A percentile compares a stretch with the other conserved stretches of the same genome.
phyloP scores from a whole-genome alignment of 305 asterid genomes.

The Rubia balearica region DNA sequence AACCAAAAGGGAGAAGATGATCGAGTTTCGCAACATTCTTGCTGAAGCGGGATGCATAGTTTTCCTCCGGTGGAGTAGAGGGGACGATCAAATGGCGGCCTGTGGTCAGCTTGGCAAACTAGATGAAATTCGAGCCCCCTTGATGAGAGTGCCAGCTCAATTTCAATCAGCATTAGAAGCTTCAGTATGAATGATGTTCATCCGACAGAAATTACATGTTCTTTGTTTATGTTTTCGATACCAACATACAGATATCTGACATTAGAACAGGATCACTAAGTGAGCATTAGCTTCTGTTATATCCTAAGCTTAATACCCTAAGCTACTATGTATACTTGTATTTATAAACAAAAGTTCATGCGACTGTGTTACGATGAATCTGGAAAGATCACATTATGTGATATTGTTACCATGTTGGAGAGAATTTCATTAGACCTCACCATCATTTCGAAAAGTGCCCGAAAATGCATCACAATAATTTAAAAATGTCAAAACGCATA shows the following conservation, averaged over 20 bases:
- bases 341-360: too few species aligned
- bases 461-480: too few species aligned
- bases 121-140: conserved; percentile 75
- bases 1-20: conserved; percentile 62
- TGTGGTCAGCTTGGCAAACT: conserved; percentile 96
- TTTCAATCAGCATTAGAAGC: conserved; percentile 50
- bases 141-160: conserved; percentile 68
- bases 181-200: conserved; percentile 20
- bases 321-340: too few species aligned
- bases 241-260: background rate
- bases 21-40: conserved; percentile 65
- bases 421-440: too few species aligned
- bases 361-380: too few species aligned
- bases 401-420: too few species aligned
- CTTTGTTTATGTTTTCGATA: background rate
- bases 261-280: background rate
- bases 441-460: too few species aligned
- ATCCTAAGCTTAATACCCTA: conserved; percentile 9
- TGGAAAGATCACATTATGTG: too few species aligned
- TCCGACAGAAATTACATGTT: background rate
- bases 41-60: conserved; percentile 77
- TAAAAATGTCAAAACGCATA: too few species aligned
- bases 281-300: conserved; percentile 5
- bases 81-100: conserved; percentile 95
- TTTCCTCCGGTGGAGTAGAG: conserved; percentile 63